Evolutionary conservation across 179 eudicot genomes (phyloP), one percentile per base, ranked within the genome.

Genomic region (Beta macrorhiza): DNA sequence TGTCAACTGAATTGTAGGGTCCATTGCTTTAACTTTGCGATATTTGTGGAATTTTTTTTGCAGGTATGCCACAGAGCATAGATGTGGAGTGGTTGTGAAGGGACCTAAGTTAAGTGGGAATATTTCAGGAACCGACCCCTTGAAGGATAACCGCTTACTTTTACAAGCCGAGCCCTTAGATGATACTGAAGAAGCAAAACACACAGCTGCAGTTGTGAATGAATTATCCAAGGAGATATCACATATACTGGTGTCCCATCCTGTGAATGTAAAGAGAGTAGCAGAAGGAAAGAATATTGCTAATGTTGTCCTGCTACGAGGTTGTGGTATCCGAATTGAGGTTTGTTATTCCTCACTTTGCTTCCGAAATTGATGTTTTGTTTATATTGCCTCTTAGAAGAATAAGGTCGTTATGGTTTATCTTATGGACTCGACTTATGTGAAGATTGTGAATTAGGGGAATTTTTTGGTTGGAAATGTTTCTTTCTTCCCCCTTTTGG

Each of bases 51-150:
- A 72, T 45, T 69, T 64, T 75, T 78, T 49, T 69, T 80, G 78
- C 83, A 96, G 99, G 91, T 96, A 96, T 90, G 99, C 99, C 15
- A 96, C 99, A 51, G 98, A 96, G 86, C 99, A 96, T 82, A 92
- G 99, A 87, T 96, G 98, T 80, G 99, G 99, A 73, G 99, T 93
- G 67, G 98, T 96, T 57, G 96, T 96, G 80, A 96, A 94, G 87
- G 99, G 99, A 67, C 99, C 98, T 63, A 92, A 82, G 68, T 85
- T 96, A 82, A 96, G 97, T 85, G 99, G 98, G 80, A 94, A 96
- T 80, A 92, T 96, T 88, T 96, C 99, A 67, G 99, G 99, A 84
- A 96, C 99, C 7, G 99, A 94, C 81, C 99, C 98, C 10, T 78
- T 96, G 80, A 96, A 96, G 86, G 98, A 96, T 81, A 91, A 96